phyloP scores from a whole-genome alignment of 2,329 filamentous ascomycete species.

The Orbilia oligospora region DNA sequence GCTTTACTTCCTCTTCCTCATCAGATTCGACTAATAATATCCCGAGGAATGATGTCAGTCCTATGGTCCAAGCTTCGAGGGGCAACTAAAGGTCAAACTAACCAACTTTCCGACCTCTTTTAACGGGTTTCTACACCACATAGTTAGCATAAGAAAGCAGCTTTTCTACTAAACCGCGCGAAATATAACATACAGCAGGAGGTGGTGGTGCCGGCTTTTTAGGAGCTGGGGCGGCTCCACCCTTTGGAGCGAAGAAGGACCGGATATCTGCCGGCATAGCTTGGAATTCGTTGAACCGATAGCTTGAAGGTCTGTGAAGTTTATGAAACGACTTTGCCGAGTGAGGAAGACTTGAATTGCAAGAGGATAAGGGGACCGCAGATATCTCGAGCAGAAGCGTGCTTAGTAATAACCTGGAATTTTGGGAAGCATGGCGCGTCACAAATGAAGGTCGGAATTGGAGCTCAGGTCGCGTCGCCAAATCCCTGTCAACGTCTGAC shows the following conservation, averaged over 20 bases:
- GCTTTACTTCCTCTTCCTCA: conserved; percentile 66
- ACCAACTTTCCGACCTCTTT: conserved; percentile 51
- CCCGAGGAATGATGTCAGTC: conserved; percentile 5
- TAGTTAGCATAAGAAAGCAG: background rate
- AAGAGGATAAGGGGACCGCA: background rate
- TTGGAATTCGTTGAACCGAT: background rate
- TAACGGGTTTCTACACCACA: conserved; percentile 24
- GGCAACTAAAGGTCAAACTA: conserved; percentile 14
- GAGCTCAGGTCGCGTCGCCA: conserved; percentile 22
- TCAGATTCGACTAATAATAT: conserved; percentile 65
- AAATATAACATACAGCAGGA: conserved; percentile 40
- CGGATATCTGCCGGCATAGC: conserved; percentile 88
- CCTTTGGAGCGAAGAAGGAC: conserved; percentile 88
- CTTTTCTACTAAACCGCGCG: background rate
- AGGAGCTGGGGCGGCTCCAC: conserved; percentile 66
- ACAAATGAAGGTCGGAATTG: conserved; percentile 14
- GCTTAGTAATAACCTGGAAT: conserved; percentile 17
- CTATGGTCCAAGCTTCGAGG: conserved; percentile 1
- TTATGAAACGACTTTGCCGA: background rate
- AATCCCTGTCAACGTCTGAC: conserved; percentile 31
- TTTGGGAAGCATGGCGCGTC: conserved; percentile 3
- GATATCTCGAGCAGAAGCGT: background rate
- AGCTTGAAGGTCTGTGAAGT: background rate
- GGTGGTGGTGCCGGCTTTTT: conserved; percentile 61
- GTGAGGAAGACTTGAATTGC: background rate